Base-by-base conservation (phyloP, 2,329 filamentous ascomycete genomes). In the Stachybotrys echinatus region DNA sequence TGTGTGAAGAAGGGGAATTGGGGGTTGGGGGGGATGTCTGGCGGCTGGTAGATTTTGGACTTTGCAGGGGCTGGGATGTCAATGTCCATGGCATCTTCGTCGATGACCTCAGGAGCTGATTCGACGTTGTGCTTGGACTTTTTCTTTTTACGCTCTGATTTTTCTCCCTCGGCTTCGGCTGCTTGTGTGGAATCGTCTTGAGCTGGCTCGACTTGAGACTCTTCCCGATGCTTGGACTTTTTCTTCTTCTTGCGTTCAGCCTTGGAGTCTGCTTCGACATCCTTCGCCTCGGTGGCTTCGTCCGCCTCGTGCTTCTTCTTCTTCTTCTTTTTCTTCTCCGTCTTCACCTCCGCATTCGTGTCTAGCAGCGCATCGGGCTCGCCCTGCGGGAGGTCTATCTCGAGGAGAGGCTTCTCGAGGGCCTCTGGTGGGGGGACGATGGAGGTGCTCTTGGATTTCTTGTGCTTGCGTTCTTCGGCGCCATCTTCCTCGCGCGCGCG, bases 1-100 rank as follows among this genome's bases (percentile, higher is more conserved):
- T 92, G 86, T 23, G 83, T 81, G 65, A 84, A 84, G 70, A 95
- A 92, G 17, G 92, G 88, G 42, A 87, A 88, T 55, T 68, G 72
- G 46, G 67, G 67, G 51, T 70, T 64, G 46, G 68, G 55, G 21
- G 71, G 70, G 47, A 71, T 65, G 50, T 70, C 63, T 42, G 65
- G 60, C 31, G 71, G 66, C 55, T 68, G 63, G 55, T 70, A 65
- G 48, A 68, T 66, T 48, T 65, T 63, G 23, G 65, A 54, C 45
- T 63, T 56, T 38, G 53, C 55, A 12, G 59, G 58, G 42, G 64
- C 57, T 46, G 65, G 57, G 31, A 55, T 55, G 51, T 73, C 68
- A 49, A 74, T 56, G 20, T 75, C 72, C 66, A 75, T 74, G 23
- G 61, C 61, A 45, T 72, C 65, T 48, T 57, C 51, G 43, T 66